phyloP scores from a whole-genome alignment of 148 eudicot species.

The Polygonum aviculare region DNA sequence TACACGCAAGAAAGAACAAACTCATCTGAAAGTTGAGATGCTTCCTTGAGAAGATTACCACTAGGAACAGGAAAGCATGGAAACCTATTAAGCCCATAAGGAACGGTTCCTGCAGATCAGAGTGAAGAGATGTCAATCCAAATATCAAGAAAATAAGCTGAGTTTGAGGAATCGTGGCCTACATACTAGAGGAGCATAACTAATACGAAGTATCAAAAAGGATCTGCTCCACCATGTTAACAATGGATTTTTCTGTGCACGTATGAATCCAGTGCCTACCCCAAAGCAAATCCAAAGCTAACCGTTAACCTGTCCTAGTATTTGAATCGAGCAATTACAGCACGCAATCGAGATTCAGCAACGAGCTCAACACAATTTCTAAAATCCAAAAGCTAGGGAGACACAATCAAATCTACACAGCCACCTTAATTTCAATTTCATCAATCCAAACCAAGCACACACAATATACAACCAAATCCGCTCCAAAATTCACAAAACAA shows the following conservation, averaged over 20 bases:
- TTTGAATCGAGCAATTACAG: neutral
- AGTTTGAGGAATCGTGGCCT: neutral
- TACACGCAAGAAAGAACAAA: conserved; percentile 77
- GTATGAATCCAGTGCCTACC: neutral
- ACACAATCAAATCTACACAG: neutral
- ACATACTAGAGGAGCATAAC: neutral
- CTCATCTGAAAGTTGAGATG: conserved; percentile 85
- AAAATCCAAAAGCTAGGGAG: neutral
- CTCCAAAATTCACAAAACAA: neutral
- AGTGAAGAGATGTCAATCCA: neutral
- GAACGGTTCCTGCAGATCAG: conserved; percentile 65
- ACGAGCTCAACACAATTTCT: neutral
- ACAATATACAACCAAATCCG: neutral
- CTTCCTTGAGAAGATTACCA: conserved; percentile 46
- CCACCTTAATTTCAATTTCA: neutral
- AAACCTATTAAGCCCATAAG: conserved; percentile 60
- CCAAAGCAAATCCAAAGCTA: neutral
- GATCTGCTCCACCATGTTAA: neutral
- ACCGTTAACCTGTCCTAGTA: neutral
- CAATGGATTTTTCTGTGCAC: neutral
- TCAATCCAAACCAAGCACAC: neutral
- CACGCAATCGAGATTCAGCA: neutral
- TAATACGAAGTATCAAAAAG: neutral
- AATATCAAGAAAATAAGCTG: neutral
- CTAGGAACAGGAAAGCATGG: conserved; percentile 43